phyloP scores from a whole-genome alignment of 257 asterid genomes.

The Scutellaria galericulata region DNA sequence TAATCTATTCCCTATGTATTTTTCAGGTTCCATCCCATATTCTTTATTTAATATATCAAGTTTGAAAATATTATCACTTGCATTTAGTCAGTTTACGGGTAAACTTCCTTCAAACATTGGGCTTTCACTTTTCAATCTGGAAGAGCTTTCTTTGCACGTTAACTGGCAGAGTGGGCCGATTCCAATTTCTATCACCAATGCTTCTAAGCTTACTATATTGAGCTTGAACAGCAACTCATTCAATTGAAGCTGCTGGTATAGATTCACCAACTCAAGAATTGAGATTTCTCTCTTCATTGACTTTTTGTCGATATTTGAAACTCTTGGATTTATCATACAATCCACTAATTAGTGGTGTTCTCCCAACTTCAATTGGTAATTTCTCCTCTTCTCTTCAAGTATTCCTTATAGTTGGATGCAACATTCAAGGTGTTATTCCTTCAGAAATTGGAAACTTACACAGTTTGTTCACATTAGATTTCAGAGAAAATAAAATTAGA shows the following conservation, averaged over 20 bases:
- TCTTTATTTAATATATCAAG: background rate
- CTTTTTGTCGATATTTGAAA: too few relatives aligned
- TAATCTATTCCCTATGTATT: background rate
- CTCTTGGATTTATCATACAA: too few relatives aligned
- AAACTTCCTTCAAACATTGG: background rate
- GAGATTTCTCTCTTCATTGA: too few relatives aligned
- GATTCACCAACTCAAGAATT: too few relatives aligned
- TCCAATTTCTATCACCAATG: background rate
- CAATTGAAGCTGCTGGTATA: background rate
- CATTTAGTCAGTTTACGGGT: background rate
- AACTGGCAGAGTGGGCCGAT: background rate
- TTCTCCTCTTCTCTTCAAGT: too few relatives aligned
- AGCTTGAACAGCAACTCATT: background rate
- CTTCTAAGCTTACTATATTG: background rate
- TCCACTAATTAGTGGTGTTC: too few relatives aligned
- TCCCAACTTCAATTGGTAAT: too few relatives aligned
- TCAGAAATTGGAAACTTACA: too few relatives aligned
- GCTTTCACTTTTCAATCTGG: background rate
- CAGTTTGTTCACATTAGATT: too few relatives aligned
- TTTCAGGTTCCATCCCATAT: background rate
- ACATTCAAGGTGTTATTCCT: too few relatives aligned
- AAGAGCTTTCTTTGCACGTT: background rate
- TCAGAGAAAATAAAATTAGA: too few relatives aligned
- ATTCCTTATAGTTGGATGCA: too few relatives aligned
- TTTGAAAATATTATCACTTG: background rate